Base-by-base conservation (phyloP, 2,329 filamentous ascomycete genomes). In the Trichoderma cornu-damae region DNA sequence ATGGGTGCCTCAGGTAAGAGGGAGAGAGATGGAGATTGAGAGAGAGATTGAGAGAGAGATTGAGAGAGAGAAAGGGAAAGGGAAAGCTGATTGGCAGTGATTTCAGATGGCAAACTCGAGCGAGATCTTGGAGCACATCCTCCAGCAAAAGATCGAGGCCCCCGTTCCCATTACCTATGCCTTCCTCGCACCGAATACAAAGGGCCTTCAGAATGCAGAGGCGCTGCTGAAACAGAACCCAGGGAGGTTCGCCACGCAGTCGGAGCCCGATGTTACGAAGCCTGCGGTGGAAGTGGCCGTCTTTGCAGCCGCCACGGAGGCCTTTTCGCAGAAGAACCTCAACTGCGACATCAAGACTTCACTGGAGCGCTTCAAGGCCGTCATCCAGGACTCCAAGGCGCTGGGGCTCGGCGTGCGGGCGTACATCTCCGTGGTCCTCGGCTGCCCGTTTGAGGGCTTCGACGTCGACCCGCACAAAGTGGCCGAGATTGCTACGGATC, bases 251-350 rank as follows among this genome's bases (percentile, higher is more conserved):
- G 69, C 77, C 54, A 80, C 79, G 43, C 81, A 84, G 61, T 70
- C 76, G n/a, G 77, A 75, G 43, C 69, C 75, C 2, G 65, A 67
- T 50, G 55, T 50, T 66, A 62, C 70, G 32, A 77, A 75, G 53
- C 81, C 79, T 18, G 79, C 73, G 11, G 67, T 85, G n/a, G 88
- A 92, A 67, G 77, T 93, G 30, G 88, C 89, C 40, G 86, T 93
- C 38, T 94, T 95, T 72, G 87, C 88, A 12, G 86, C 89, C 2
- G 89, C 90, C 0, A 93, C 88, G 14, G 90, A 95, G 72, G 78
- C 80, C 47, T 95, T 95, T 71, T 88, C 87, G 3, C 82, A 85
- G 62, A 87, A 85, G 73, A 95, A 95, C 72, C 85, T 91, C 54
- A 94, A 94, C 73, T 90, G 88, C 76, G 81, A 82, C 64, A 87